Percentiles rank a stretch among this genome's conserved stretches.
Evolutionary conservation across 208 protist species (phyloP).

Genomic region (Wallacemonas rigidus): DNA sequence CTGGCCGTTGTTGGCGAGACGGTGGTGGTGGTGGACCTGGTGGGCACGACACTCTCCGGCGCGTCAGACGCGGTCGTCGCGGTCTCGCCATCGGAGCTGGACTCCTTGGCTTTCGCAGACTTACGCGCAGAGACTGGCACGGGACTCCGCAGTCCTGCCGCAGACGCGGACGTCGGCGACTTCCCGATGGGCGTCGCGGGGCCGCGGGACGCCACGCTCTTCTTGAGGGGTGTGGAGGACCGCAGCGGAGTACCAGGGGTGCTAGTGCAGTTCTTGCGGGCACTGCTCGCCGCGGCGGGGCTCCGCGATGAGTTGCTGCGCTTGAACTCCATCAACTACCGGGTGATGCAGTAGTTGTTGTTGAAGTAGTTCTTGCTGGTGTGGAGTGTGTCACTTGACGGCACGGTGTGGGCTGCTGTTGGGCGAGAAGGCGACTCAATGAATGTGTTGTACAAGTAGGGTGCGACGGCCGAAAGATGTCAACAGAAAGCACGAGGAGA

Average conservation of each 20-base stretch:
- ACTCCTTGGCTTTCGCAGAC: conserved; percentile 16
- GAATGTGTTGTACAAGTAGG: no score
- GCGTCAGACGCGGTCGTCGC: conserved; percentile 29
- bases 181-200: conserved; percentile 21
- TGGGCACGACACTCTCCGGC: conserved; percentile 24
- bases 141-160: conserved; percentile 17
- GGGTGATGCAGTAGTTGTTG: background rate
- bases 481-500: no score
- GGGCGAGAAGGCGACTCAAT: no score
- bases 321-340: conserved; percentile 62
- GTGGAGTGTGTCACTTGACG: no score
- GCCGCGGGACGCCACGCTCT: conserved; percentile 12
- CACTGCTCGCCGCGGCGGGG: conserved; percentile 10
- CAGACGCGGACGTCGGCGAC: conserved; percentile 1
- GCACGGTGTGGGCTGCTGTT: no score
- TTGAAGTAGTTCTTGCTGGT: no score
- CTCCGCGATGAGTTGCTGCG: conserved; percentile 68
- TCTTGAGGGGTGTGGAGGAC: conserved; percentile 30
- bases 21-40: conserved; percentile 35
- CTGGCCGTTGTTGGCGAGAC: conserved; percentile 73
- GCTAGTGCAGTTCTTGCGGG: conserved; percentile 7
- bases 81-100: conserved; percentile 27
- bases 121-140: conserved; percentile 21
- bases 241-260: conserved; percentile 27
- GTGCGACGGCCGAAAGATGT: no score